Evolutionary conservation across 2,329 filamentous ascomycete genomes (phyloP).

Genomic region (Botryotinia calthae): DNA sequence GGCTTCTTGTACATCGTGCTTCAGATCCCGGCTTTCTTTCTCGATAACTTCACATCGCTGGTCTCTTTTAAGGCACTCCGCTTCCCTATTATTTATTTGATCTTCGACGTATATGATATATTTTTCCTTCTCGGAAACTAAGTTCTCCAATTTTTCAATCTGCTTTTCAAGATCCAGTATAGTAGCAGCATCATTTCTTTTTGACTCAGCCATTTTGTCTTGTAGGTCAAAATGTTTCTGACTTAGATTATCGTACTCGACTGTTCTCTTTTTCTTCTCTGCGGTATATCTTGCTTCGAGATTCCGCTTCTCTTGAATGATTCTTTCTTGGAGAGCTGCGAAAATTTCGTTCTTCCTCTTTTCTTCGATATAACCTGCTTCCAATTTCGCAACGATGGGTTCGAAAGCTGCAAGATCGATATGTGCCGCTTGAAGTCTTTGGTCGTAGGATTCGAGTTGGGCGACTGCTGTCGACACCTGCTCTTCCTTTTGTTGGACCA

Average conservation of each 20-base stretch:
- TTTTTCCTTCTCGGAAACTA: rapidly evolving
- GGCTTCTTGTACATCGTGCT: rapidly evolving
- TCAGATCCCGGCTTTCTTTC: not conserved
- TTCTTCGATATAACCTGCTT: not conserved
- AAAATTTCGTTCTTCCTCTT: not conserved
- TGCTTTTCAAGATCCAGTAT: not conserved
- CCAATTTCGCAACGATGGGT: not conserved
- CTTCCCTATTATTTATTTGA: rapidly evolving
- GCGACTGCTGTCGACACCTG: not conserved
- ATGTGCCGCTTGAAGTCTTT: constrained; percentile 13
- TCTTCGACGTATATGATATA: not conserved
- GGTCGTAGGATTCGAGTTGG: constrained; percentile 11
- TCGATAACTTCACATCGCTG: not conserved
- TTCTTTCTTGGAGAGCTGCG: not conserved
- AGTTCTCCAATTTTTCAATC: not conserved
- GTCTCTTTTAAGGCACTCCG: not conserved
- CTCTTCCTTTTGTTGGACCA: not conserved
- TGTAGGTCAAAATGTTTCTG: not conserved
- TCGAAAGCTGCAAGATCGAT: constrained; percentile 1
- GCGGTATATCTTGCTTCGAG: constrained; percentile 6
- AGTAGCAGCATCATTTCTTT: not conserved
- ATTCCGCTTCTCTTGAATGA: constrained; percentile 1
- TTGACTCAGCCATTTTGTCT: not conserved
- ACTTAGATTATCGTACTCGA: not conserved
- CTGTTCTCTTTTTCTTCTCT: not conserved